Percentiles rank a stretch among this genome's conserved stretches.
Evolutionary conservation across 2,329 filamentous ascomycete genomes (phyloP).

Genomic region (Cercospora sp.): DNA sequence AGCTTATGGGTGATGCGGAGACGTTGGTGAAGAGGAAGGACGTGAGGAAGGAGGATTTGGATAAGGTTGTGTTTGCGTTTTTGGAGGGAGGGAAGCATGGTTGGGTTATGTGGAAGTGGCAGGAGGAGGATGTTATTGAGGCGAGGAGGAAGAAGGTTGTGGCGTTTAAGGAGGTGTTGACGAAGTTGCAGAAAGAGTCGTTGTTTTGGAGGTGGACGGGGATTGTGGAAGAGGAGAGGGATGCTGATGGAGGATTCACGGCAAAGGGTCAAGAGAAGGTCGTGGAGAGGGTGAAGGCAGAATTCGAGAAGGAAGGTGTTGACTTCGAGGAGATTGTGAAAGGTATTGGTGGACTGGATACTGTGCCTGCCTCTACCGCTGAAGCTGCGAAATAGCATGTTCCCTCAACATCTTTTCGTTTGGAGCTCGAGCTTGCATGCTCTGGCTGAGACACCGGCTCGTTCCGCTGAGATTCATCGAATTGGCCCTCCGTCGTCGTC

Average conservation of each 20-base stretch:
- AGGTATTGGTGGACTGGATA: conserved; percentile 64
- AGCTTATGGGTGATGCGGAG: conserved; percentile 73
- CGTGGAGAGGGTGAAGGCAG: conserved; percentile 69
- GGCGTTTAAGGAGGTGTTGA: conserved; percentile 74
- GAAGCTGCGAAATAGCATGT: too few relatives aligned
- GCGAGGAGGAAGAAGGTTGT: conserved; percentile 72
- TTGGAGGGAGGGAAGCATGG: conserved; percentile 59
- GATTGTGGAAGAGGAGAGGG: conserved; percentile 83
- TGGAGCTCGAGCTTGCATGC: too few relatives aligned
- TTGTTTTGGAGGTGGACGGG: conserved; percentile 93
- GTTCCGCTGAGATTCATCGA: too few relatives aligned
- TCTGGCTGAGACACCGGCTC: too few relatives aligned
- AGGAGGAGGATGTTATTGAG: conserved; percentile 55
- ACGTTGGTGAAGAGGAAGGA: conserved; percentile 64
- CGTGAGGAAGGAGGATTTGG: conserved; percentile 64
- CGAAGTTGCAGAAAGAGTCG: conserved; percentile 76
- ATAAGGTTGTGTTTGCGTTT: conserved; percentile 68
- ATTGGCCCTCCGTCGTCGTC: too few relatives aligned
- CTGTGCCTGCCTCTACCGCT: conserved; percentile 44
- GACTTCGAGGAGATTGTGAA: conserved; percentile 80
- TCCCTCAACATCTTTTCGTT: too few relatives aligned
- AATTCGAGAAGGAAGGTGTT: conserved; percentile 74
- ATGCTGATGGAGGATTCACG: conserved; percentile 74
- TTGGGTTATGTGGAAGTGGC: conserved; percentile 56
- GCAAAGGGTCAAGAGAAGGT: conserved; percentile 69